Evolutionary conservation across 2,329 filamentous ascomycete species (phyloP).

Genomic region (Teratosphaeria zuluensis): DNA sequence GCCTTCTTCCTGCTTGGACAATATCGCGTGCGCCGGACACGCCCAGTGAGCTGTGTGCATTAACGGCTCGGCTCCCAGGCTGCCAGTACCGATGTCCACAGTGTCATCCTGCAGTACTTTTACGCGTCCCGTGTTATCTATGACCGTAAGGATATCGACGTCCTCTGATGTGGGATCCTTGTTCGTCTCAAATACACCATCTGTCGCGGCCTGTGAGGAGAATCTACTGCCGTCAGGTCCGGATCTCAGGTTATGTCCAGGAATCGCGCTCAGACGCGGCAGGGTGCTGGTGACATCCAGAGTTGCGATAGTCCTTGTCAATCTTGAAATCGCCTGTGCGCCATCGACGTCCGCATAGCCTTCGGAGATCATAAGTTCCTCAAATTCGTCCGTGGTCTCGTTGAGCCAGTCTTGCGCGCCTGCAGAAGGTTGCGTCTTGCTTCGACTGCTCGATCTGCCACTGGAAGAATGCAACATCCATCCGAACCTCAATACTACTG

Average conservation of each 20-base stretch:
- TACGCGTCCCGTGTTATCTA: slow-evolving; percentile 10
- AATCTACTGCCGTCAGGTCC: slow-evolving; percentile 20
- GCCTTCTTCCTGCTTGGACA: slow-evolving; percentile 28
- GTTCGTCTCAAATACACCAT: slow-evolving; percentile 15
- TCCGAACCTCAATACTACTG: slow-evolving; percentile 9
- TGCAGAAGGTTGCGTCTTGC: slow-evolving; percentile 10
- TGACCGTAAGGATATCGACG: slow-evolving; percentile 16
- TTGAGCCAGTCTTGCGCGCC: slow-evolving; percentile 20
- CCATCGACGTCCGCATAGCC: neutral
- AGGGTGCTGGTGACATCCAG: slow-evolving; percentile 67
- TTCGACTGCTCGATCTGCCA: slow-evolving; percentile 4
- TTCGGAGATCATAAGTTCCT: neutral
- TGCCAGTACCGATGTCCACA: slow-evolving; percentile 18
- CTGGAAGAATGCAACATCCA: slow-evolving; percentile 15
- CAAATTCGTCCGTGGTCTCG: neutral
- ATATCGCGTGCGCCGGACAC: slow-evolving; percentile 64
- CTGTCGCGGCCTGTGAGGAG: slow-evolving; percentile 14
- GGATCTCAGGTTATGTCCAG: slow-evolving; percentile 40
- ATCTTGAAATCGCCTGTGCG: slow-evolving; percentile 11
- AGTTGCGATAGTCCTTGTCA: slow-evolving; percentile 64
- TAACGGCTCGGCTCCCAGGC: slow-evolving; percentile 8
- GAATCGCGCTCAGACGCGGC: slow-evolving; percentile 51
- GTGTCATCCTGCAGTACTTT: slow-evolving; percentile 22
- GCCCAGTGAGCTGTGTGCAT: slow-evolving; percentile 63
- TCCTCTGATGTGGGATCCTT: slow-evolving; percentile 3